Evolutionary conservation across 768 basidiomycete species (phyloP).

Genomic region (Sarcodon aspratus): DNA sequence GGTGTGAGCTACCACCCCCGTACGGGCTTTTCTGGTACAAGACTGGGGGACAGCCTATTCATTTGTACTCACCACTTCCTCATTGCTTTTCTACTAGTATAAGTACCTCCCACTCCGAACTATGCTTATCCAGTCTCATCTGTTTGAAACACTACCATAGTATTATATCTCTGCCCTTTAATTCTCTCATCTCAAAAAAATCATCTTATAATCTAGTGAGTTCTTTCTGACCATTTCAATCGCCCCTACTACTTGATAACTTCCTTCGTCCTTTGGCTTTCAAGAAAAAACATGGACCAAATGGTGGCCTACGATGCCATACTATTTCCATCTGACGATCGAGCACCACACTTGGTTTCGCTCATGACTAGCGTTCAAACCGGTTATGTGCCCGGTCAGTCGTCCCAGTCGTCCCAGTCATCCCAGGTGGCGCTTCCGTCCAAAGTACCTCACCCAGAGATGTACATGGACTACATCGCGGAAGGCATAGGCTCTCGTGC

Average conservation of each 20-base stretch:
- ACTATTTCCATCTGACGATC: slow-evolving; percentile 72
- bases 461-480: slow-evolving; percentile 80
- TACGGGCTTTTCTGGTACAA: too few relatives aligned
- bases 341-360: slow-evolving; percentile 58
- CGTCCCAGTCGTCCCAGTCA: slow-evolving; percentile 10
- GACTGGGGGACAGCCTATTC: background rate
- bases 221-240: background rate
- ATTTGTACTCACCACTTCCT: background rate
- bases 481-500: slow-evolving; percentile 55
- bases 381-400: slow-evolving; percentile 2
- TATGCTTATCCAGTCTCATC: background rate
- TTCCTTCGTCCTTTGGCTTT: background rate
- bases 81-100: background rate
- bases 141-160: background rate
- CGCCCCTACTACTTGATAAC: background rate
- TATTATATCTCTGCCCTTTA: background rate
- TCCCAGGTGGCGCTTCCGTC: slow-evolving; percentile 20
- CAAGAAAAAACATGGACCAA: slow-evolving; percentile 40
- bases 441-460: slow-evolving; percentile 73
- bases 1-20: too few relatives aligned
- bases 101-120: background rate
- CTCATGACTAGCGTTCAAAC: slow-evolving; percentile 58
- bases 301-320: slow-evolving; percentile 57
- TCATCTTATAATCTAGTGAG: too few relatives aligned
- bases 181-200: background rate